phyloP scores from a whole-genome alignment of 805 yeast genomes.

The Candida chauliodis region DNA sequence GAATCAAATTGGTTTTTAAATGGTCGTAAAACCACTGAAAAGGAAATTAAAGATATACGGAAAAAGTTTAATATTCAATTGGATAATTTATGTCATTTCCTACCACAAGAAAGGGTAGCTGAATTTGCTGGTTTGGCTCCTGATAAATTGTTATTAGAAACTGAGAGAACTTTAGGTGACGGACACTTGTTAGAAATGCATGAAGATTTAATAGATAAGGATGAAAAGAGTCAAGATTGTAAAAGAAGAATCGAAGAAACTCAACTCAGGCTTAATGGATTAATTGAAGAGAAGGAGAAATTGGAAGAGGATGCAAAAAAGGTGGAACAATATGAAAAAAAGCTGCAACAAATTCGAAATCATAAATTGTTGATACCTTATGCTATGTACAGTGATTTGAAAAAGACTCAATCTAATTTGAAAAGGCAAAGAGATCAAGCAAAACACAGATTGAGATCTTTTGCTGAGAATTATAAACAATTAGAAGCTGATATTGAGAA shows the following conservation, averaged over 20 bases:
- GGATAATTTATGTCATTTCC: slow-evolving; percentile 87
- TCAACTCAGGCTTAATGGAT: slow-evolving; percentile 24
- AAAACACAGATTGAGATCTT: slow-evolving; percentile 26
- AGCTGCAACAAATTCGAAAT: slow-evolving; percentile 34
- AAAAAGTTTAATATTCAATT: slow-evolving; percentile 68
- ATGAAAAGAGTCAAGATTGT: slow-evolving; percentile 32
- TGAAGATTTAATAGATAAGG: slow-evolving; percentile 50
- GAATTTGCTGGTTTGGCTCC: slow-evolving; percentile 83
- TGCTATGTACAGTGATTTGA: slow-evolving; percentile 37
- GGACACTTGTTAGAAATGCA: slow-evolving; percentile 57
- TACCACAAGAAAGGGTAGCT: slow-evolving; percentile 94
- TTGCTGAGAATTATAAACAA: slow-evolving; percentile 22
- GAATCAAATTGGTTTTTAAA: slow-evolving; percentile 56
- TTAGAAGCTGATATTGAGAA: slow-evolving; percentile 13
- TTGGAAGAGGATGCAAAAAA: slow-evolving; percentile 45
- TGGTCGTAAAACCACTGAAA: slow-evolving; percentile 37
- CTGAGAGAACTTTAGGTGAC: slow-evolving; percentile 75
- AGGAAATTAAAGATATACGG: slow-evolving; percentile 43
- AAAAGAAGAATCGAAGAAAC: slow-evolving; percentile 23
- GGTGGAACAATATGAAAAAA: slow-evolving; percentile 44
- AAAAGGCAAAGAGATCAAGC: slow-evolving; percentile 35
- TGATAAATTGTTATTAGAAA: slow-evolving; percentile 67
- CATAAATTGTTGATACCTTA: slow-evolving; percentile 41
- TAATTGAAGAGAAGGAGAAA: slow-evolving; percentile 34
- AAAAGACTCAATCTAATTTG: slow-evolving; percentile 26